Evolutionary conservation across 208 protist genomes (phyloP), one percentile per base, ranked within the genome.

Genomic region (Wallacemonas rigidus): DNA sequence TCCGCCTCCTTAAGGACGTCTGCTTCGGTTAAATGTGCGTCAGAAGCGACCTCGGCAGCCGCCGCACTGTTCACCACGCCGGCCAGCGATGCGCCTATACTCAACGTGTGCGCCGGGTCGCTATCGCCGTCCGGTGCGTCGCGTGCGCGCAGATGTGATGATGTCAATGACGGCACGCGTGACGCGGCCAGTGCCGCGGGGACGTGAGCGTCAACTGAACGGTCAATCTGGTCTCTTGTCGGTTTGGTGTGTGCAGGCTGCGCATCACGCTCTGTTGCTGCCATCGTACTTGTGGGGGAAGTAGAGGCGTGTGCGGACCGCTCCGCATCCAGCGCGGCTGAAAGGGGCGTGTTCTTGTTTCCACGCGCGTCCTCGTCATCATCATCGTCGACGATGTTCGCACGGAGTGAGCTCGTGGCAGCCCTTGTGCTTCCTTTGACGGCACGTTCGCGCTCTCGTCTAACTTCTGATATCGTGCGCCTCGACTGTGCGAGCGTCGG

Each of bases 381-480:
- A 17, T 65, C 60, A 51, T 65, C 60, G n/a, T 44, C 60, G 41
- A 3, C 41, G 1, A 53, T 41, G n/a, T 48, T 44, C 61, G n/a
- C 44, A 14, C 44, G 43, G 61, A 26, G 26, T 26, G 26, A 26
- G 26, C 26, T 26, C 26, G 43, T 67, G 38, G 61, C 26, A 11
- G 40, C 45, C 0, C 12, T 51, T 5, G 61, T 71, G 67, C 3
- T 0, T 9, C 39, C 3, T 35, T 69, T 39, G 50, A 4, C 62
- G 9, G 62, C 47, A 17, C 62, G 62, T 14, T 35, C 38, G 48
- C 45, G 51, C 64, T 47, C 64, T 48, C 35, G 12, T 48, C 54
- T 57, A 40, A 17, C 14, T 14, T 57, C 47, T 3, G 12, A 4
- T 17, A 65, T 53, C 71, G 71, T 87, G 35, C 81, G 56, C 45